Conservation (phyloP, 2,329 filamentous ascomycete species). For the Pleomassaria siparia region DNA sequence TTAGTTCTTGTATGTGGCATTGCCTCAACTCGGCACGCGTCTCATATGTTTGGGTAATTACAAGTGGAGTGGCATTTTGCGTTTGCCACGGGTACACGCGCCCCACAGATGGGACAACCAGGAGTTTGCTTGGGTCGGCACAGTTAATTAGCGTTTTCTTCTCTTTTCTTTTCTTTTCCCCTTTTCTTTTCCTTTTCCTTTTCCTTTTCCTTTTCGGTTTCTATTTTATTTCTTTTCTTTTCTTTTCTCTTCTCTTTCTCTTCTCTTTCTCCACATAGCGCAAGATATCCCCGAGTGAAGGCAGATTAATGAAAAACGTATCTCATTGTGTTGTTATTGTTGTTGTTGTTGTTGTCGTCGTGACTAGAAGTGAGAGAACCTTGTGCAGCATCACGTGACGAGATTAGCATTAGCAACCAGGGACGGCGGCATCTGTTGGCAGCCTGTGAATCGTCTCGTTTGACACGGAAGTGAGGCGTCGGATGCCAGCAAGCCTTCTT, state of each 20-base stretch:
- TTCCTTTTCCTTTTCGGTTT: neutral
- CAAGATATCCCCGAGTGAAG: neutral
- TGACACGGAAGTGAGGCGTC: neutral
- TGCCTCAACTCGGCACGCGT: no score
- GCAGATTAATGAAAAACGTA: neutral
- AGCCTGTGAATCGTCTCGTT: neutral
- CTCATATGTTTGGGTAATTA: no score
- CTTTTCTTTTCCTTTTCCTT: no score
- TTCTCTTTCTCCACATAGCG: neutral
- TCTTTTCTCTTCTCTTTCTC: neutral
- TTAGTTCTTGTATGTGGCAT: no score
- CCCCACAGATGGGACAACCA: no score
- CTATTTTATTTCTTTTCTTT: neutral
- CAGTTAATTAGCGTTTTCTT: no score
- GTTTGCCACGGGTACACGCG: no score
- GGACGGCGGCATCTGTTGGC: neutral
- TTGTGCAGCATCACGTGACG: neutral
- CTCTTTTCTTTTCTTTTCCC: no score
- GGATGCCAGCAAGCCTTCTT: neutral
- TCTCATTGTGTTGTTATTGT: neutral
- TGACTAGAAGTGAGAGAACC: neutral
- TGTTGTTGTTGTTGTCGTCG: neutral
- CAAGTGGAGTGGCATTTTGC: no score
- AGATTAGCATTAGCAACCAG: neutral
- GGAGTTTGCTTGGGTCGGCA: no score